Conservation (phyloP, 2,329 filamentous ascomycete genomes). For the Stagonosporopsis rhizophila region DNA sequence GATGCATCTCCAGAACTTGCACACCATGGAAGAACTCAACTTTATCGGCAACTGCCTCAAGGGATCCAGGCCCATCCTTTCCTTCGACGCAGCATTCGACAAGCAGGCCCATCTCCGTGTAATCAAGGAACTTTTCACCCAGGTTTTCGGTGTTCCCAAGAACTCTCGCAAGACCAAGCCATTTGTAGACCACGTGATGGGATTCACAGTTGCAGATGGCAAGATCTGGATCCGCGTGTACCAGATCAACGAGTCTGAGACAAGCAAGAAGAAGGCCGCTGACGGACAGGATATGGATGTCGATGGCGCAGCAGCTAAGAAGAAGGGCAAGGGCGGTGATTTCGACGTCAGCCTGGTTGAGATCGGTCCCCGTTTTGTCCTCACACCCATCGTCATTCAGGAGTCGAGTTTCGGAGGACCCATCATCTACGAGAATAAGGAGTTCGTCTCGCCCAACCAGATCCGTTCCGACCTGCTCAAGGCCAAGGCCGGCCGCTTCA, state of each 20-base stretch:
- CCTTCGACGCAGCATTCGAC: conserved; percentile 89
- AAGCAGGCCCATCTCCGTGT: conserved; percentile 78
- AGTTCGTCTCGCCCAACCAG: conserved; percentile 96
- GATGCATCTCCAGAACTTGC: conserved; percentile 83
- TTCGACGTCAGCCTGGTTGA: conserved; percentile 86
- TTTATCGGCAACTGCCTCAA: conserved; percentile 97
- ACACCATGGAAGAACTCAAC: conserved; percentile 96
- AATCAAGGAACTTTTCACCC: conserved; percentile 87
- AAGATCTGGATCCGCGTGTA: conserved; percentile 98
- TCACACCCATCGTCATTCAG: conserved; percentile 93
- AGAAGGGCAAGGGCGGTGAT: conserved; percentile 61
- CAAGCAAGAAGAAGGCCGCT: conserved; percentile 54
- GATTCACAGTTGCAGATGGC: conserved; percentile 86
- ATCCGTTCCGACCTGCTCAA: conserved; percentile 81
- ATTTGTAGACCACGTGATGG: conserved; percentile 94
- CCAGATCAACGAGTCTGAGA: conserved; percentile 85
- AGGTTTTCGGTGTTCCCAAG: conserved; percentile 91
- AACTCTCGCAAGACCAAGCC: conserved; percentile 90
- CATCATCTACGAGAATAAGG: conserved; percentile 97
- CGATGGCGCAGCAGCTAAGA: conserved; percentile 44
- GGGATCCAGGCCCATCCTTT: conserved; percentile 87
- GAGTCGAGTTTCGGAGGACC: conserved; percentile 95
- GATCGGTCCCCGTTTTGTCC: conserved; percentile 90
- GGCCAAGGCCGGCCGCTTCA: conserved; percentile 79
- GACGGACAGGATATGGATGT: conserved; percentile 51